Base-by-base conservation (phyloP, 2,329 filamentous ascomycete species). In the Alternaria sp. region DNA sequence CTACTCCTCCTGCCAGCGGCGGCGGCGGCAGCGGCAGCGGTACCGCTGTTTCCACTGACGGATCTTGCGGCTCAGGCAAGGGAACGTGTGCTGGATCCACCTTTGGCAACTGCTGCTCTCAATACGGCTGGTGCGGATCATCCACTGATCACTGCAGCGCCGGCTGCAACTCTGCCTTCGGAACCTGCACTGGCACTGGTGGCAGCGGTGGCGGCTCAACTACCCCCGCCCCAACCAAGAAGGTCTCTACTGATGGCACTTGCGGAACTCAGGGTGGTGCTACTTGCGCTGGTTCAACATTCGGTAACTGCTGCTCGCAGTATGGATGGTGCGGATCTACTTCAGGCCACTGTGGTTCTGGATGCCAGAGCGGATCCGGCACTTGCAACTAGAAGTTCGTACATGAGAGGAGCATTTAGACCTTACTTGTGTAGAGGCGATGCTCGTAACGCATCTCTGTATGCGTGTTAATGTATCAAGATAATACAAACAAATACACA, bases 31-130 rank as follows among this genome's bases (percentile, higher is more conserved):
- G 56, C 9, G 60, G 56, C 18, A 74, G 76, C 57, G 73, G 69
- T 33, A 57, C 53, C 18, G 37, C 68, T 10, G 56, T 63, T 49
- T 71, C 64, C 5, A 61, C 55, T 21, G 72, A 76, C 51, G 73
- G 71, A 26, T 64, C 61, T 12, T 77, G 76, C 47, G 74, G 75
- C 37, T 30, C 62, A 26, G 61, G 55, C 30, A 60, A 61, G 53
- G 71, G 66, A 61, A 74, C 69, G 25, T 78, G 75, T 64, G 58
- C 63, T 28, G 70, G 72, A 18, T 76, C 71, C 61, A 49, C 68
- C 8, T 81, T 80, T 60, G 82, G 83, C 3, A 72, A 80, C 63
- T 85, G 84, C 75, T 85, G 83, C 75, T 83, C 80, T 15, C 72
- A 73, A 59, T 80, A 78, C 59, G 82, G 83, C 20, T 80, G 75